Percentiles rank a stretch among this genome's conserved stretches.
These are phyloP conservation scores for Daldinia loculata DNA, from an alignment of 495 filamentous ascomycete genomes.

Conservation along the genomic window DNA sequence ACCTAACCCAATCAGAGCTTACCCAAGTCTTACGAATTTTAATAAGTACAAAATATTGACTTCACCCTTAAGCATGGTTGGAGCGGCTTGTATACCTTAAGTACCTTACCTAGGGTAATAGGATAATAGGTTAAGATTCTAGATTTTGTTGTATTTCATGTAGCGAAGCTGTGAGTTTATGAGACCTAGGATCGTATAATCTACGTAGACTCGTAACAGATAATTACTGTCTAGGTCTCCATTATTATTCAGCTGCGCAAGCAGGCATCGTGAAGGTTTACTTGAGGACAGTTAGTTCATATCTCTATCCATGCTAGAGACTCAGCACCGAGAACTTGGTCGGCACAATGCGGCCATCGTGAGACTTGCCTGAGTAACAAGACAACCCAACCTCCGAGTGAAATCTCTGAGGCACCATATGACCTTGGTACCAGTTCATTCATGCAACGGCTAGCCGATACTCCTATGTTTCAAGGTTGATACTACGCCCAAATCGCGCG, in stretches of 20 bases:
- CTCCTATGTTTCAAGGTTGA: slow-evolving; percentile 92
- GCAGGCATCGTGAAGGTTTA: neutral
- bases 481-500: slow-evolving; percentile 90
- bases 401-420: neutral
- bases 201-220: neutral
- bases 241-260: neutral
- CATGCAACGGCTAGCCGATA: neutral
- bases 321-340: neutral
- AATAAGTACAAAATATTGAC: no score
- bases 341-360: neutral
- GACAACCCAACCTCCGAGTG: neutral
- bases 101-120: no score
- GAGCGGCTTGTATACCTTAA: no score
- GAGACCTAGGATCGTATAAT: neutral
- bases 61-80: no score
- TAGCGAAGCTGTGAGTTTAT: neutral
- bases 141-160: neutral
- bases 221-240: neutral
- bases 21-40: no score
- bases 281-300: neutral
- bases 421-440: neutral
- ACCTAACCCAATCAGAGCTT: neutral
- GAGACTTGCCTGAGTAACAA: slow-evolving; percentile 2
- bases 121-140: no score
- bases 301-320: neutral